Conservation (phyloP, 371 early-diverging fungal genomes). For the Apophysomyces elegans region DNA sequence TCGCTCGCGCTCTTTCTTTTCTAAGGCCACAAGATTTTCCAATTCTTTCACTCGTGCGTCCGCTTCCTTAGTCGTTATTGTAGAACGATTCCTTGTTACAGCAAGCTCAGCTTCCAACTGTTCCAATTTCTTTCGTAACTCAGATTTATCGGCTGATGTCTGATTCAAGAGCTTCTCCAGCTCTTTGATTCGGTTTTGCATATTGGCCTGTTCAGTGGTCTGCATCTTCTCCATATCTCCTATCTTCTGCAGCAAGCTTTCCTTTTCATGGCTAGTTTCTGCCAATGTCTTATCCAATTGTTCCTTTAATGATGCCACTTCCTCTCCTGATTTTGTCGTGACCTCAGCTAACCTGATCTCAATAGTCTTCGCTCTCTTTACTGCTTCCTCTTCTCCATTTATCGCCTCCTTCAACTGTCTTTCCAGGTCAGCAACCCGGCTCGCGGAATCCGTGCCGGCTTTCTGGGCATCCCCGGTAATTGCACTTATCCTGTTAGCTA, state of each 20-base stretch:
- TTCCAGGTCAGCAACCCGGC: background rate
- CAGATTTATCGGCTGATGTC: background rate
- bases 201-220: background rate
- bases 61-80: background rate
- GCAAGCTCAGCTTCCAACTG: background rate
- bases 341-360: background rate
- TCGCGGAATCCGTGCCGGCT: constrained; percentile 7
- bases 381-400: background rate
- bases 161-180: background rate
- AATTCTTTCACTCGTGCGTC: background rate
- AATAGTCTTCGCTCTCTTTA: background rate
- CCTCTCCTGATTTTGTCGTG: constrained; percentile 1
- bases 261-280: constrained; percentile 22
- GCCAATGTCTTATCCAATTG: constrained; percentile 19
- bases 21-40: background rate
- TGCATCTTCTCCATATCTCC: background rate
- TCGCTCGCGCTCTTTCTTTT: background rate
- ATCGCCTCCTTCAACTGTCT: constrained; percentile 6
- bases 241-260: constrained; percentile 3
- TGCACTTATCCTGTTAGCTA: background rate
- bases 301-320: constrained; percentile 6
- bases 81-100: background rate
- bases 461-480: background rate
- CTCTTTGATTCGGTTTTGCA: background rate
- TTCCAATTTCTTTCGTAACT: background rate